Percentiles rank a stretch among this genome's conserved stretches.
Conservation (phyloP, 1,139 yeast species). For the Yamadazyma aaseri region DNA sequence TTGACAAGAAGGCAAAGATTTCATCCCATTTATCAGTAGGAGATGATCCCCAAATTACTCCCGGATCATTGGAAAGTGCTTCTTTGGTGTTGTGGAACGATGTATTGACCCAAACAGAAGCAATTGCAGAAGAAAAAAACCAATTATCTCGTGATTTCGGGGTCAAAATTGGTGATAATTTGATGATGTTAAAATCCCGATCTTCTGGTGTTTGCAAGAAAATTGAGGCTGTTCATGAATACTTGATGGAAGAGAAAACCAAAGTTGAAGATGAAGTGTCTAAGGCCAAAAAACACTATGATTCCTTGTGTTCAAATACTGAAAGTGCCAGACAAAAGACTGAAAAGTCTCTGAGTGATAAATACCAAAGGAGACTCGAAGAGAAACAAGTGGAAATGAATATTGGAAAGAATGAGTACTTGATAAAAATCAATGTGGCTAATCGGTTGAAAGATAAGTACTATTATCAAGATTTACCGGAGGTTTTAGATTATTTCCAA, state of each 20-base stretch:
- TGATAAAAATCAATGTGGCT: constrained; percentile 78
- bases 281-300: constrained; percentile 74
- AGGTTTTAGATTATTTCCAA: constrained; percentile 81
- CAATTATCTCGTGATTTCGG: constrained; percentile 63
- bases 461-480: constrained; percentile 92
- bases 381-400: constrained; percentile 82
- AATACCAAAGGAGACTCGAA: constrained; percentile 53
- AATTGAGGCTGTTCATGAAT: constrained; percentile 59
- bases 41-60: constrained; percentile 84
- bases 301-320: constrained; percentile 73
- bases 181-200: constrained; percentile 53
- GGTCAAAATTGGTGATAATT: constrained; percentile 60
- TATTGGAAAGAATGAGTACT: constrained; percentile 75
- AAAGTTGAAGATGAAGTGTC: constrained; percentile 63
- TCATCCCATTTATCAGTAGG: constrained; percentile 81
- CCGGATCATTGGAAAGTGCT: constrained; percentile 92
- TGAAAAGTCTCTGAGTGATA: constrained; percentile 58
- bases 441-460: constrained; percentile 91
- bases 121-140: constrained; percentile 66
- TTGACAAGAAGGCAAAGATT: constrained; percentile 71
- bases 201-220: constrained; percentile 55
- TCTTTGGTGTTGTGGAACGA: constrained; percentile 95
- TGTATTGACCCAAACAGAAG: constrained; percentile 80
- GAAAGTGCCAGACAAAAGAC: constrained; percentile 77
- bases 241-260: constrained; percentile 56